Base-by-base conservation (phyloP, 192 early-diverging fungal species). In the Podila minutissima region DNA sequence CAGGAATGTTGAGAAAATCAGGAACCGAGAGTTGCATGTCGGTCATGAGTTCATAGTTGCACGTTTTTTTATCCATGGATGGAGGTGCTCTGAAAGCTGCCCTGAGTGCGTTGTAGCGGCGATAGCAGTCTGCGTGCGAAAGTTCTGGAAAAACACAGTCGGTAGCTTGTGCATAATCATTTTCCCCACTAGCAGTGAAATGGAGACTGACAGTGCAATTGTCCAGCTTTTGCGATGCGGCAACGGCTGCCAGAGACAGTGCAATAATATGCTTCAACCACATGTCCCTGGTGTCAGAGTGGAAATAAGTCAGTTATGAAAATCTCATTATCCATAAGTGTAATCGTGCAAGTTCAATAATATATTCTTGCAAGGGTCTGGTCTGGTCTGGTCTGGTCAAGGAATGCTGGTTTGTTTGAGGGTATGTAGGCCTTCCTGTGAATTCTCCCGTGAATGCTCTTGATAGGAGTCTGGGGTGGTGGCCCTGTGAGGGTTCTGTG, bases 1-100 rank as follows among this genome's bases (percentile, higher is more conserved):
- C 58, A 59, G 58, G 58, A 59, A 59, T 59, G 24, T 59, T 59
- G 58, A 59, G 58, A 28, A 59, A 59, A 59, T 59, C 58, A 22
- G 58, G 32, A 17, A 59, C 58, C 13, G 58, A 59, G 58, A 59
- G 29, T 59, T 0, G 58, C 29, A 11, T 3, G 22, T 31, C 32
- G 24, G 58, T 29, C 2, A 2, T 4, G 24, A 59, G 2, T 2
- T 24, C 58, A 28, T 59, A 59, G 29, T 31, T 59, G 28, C 58
- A 59, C n/a, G n/a, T n/a, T 10, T 59, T 59, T 7, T 59, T 13
- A 2, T 0, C 58, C 22, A 4, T 3, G 31, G 2, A 1, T 32
- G 22, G 26, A 22, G 19, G 26, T 59, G 58, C 58, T 31, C 13
- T 59, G 58, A 59, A 59, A 59, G 58, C 58, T 32, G 24, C 28